These are phyloP conservation scores for Microsporum ferrugineum DNA, from an alignment of 2,329 filamentous ascomycete species.

Conservation along the genomic window DNA sequence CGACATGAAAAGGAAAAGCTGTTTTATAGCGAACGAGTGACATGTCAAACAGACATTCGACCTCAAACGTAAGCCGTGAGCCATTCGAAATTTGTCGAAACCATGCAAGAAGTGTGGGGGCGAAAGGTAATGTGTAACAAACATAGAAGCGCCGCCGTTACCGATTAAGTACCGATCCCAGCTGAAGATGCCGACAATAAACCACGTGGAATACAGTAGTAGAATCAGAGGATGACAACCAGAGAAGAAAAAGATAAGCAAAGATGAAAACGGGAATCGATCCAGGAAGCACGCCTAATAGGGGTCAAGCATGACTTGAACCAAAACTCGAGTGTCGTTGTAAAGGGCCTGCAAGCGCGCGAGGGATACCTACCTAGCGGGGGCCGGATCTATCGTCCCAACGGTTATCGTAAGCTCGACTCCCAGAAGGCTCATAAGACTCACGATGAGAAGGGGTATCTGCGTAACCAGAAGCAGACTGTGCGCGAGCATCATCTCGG, in stretches of 20 bases:
- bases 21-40: constrained; percentile 13
- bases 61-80: constrained; percentile 21
- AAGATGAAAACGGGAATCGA: constrained; percentile 4
- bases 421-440: constrained; percentile 24
- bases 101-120: constrained; percentile 20
- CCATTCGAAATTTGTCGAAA: constrained; percentile 25
- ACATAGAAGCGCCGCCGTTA: constrained; percentile 27
- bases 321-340: background rate
- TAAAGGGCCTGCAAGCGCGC: background rate
- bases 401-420: constrained; percentile 31
- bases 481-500: constrained; percentile 38
- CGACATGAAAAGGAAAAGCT: constrained; percentile 27
- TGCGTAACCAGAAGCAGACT: constrained; percentile 31
- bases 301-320: background rate
- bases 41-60: background rate
- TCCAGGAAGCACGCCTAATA: background rate
- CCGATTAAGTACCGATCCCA: constrained; percentile 27
- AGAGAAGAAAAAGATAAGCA: constrained; percentile 17
- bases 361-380: constrained; percentile 26
- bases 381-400: constrained; percentile 28
- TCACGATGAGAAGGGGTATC: constrained; percentile 28
- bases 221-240: constrained; percentile 17
- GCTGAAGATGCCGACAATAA: constrained; percentile 22
- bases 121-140: constrained; percentile 27
- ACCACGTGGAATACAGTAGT: constrained; percentile 26